Base-by-base conservation (phyloP, 78 protist species). In the Bodo saltans region DNA sequence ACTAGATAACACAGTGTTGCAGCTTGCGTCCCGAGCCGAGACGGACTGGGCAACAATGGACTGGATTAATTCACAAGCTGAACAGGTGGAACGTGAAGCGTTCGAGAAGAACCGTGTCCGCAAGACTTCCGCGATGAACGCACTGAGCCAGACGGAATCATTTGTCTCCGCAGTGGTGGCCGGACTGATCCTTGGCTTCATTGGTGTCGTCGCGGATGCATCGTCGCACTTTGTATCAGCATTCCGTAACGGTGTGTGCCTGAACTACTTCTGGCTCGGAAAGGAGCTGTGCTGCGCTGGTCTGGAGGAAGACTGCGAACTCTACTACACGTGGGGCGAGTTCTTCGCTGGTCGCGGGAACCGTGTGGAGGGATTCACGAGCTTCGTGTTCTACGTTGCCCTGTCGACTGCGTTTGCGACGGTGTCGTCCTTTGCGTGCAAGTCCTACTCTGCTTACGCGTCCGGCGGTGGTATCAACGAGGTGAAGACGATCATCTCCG, bases 391-490 rank as follows among this genome's bases (percentile, higher is more conserved):
- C 29, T 76, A 29, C 60, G 21, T 60, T 32, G 3, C 25, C 1
- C 25, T 4, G 25, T 4, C 53, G 3, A 39, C 12, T 12, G 52
- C 2, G 34, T 76, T 30, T 29, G 70, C 53, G 25, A 67, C 17
- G 69, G 8, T 76, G 35, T 8, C 81, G 3, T 47, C 81, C 3
- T 53, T 79, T 30, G 26, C 67, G 21, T 8, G 69, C 33, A 53
- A 53, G 1, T 2, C 1, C 23, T 68, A 28, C 42, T 11, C 70
- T 33, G 60, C 74, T 33, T 52, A 52, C 8, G 84, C 90, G 0
- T 88, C 86, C 0, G 96, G 96, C 34, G 86, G 91, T 0, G 97
- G 97, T 32, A 94, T 94, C 32, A 95, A 95, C 42, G 94, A 94
- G 78, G 86, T 94, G 83, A 94, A 94, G 82, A 82, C 90, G 12